Evolutionary conservation across 2,329 filamentous ascomycete species (phyloP).

Genomic region (Alternaria alternata): DNA sequence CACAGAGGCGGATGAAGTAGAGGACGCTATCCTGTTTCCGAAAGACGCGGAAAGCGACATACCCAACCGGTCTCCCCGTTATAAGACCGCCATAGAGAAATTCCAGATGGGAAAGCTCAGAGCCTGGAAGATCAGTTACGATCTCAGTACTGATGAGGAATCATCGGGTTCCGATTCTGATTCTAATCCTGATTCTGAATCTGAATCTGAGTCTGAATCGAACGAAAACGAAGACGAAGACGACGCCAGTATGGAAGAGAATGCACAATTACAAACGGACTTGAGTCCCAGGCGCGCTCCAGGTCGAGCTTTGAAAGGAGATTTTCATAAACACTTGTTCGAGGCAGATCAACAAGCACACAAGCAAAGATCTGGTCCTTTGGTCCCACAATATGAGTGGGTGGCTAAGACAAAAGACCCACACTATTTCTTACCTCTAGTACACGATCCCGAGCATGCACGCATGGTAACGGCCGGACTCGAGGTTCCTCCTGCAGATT

Average conservation of each 20-base stretch:
- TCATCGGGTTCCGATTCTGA: conserved; percentile 15
- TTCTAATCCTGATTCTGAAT: background rate
- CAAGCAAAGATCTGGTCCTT: background rate
- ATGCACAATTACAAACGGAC: conserved; percentile 10
- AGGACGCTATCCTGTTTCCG: conserved; percentile 55
- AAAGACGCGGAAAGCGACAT: conserved; percentile 27
- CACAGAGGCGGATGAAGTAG: conserved; percentile 52
- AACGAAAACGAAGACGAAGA: conserved; percentile 7
- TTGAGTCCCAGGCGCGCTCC: background rate
- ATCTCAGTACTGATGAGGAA: conserved; percentile 31
- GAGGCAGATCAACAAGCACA: background rate
- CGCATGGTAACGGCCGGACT: conserved; percentile 17
- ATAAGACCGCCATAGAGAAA: conserved; percentile 33
- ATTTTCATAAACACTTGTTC: background rate
- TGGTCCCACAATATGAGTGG: background rate
- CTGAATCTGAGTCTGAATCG: background rate
- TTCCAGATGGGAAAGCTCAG: conserved; percentile 19
- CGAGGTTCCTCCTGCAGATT: conserved; percentile 16
- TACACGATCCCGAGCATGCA: conserved; percentile 20
- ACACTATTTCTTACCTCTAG: conserved; percentile 26
- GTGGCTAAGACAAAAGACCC: conserved; percentile 3
- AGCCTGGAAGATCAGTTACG: conserved; percentile 26
- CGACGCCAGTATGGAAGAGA: background rate
- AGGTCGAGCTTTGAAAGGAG: conserved; percentile 3
- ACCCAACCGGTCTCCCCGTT: conserved; percentile 26